Base-by-base conservation (phyloP, 2,329 filamentous ascomycete species). In the Colletotrichum higginsianum region DNA sequence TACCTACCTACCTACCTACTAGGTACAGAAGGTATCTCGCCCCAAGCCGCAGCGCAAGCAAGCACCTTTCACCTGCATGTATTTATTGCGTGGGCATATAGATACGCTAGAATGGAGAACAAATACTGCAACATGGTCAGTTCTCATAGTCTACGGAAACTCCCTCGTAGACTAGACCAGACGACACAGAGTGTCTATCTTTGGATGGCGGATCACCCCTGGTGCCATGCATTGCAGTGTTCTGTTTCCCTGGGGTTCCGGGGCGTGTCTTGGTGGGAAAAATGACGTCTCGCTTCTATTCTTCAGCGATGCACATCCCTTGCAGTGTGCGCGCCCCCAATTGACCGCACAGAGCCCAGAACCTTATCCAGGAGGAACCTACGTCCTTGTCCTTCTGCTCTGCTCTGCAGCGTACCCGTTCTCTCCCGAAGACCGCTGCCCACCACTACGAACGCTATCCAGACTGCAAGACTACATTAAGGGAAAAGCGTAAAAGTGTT, bases 251-350 rank as follows among this genome's bases (percentile, higher is more conserved):
- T 26, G 44, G 13, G 61, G 61, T 63, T 46, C 49, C 47, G 40
- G 47, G 30, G 46, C 49, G 13, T 53, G 16, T 38, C 13, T 40
- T 16, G 23, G 49, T 23, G 38, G 12, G 16, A 53, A 53, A 53
- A 63, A 63, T 63, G 61, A 63, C 61, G 61, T 63, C 47, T 53
- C 46, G 21, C 18, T 53, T 23, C 40, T 11, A n/a, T 63, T 63
- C 61, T 63, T 63, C 61, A 63, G 49, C 61, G 61, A 35, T 15
- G 30, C 47, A 50, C 46, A 21, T 23, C 47, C 30, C 44, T 44
- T 49, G 58, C 2, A 15, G n/a, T n/a, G 26, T 4, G n/a, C 26
- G 40, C 40, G 42, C n/a, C 46, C 46, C 46, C 46, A 40, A 61
- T 61, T 21, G 23, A 21, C 40, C 15, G 16, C 35, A 30, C 23